These are phyloP conservation scores for Lithospermum erythrorhizon DNA, from an alignment of 257 asterid genomes.

Conservation along the genomic window DNA sequence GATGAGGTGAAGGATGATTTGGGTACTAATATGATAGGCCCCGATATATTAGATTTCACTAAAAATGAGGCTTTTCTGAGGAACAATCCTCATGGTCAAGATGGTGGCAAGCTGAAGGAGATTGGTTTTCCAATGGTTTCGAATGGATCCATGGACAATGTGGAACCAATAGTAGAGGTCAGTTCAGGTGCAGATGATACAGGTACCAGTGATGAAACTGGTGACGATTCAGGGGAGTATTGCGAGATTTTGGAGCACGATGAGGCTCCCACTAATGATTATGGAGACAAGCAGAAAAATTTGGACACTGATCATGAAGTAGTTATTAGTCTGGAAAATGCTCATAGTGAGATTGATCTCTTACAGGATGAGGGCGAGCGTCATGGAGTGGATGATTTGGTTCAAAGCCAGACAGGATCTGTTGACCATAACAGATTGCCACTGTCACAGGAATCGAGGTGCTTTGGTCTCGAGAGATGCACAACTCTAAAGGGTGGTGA, in stretches of 20 bases:
- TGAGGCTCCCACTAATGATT: conserved; percentile 10
- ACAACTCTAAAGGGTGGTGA: conserved; percentile 26
- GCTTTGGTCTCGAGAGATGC: conserved; percentile 33
- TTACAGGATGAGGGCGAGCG: conserved; percentile 30
- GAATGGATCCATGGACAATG: neutral
- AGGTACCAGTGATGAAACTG: conserved; percentile 3
- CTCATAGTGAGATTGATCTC: conserved; percentile 17
- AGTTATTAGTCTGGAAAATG: conserved; percentile 19
- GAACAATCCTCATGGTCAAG: neutral
- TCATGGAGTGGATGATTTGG: conserved; percentile 38
- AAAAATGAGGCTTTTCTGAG: conserved; percentile 11
- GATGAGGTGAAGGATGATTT: neutral
- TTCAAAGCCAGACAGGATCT: conserved; percentile 58
- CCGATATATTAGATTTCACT: conserved; percentile 5
- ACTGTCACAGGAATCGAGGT: conserved; percentile 68
- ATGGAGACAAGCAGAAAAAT: conserved; percentile 1
- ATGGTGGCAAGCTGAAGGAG: conserved; percentile 7
- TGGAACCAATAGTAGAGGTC: neutral
- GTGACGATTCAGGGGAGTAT: conserved; percentile 17
- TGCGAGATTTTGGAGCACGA: conserved; percentile 7
- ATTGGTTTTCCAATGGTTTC: conserved; percentile 1
- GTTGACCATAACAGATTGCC: conserved; percentile 37
- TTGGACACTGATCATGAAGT: conserved; percentile 12
- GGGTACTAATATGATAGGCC: neutral
- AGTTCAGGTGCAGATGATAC: neutral